Percentiles rank a stretch among this genome's conserved stretches.
These are phyloP conservation scores for Gonapodya prolifera DNA, from an alignment of 192 early-diverging fungal species.

Conservation along the genomic window DNA sequence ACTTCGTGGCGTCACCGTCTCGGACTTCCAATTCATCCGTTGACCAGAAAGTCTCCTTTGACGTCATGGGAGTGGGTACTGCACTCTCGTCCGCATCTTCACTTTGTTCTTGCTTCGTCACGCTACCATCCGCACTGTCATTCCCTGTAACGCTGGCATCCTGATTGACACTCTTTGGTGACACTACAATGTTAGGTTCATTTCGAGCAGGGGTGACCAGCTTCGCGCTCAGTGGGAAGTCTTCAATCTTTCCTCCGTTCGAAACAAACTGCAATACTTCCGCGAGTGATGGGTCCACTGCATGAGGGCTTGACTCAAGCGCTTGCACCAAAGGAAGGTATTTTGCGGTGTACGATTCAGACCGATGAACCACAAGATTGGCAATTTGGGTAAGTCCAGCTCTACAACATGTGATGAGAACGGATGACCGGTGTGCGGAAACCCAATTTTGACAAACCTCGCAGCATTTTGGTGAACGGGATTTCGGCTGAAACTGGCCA, in stretches of 20 bases:
- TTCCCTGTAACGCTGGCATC: neutral
- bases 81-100: neutral
- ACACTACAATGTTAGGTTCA: no score
- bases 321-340: neutral
- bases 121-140: neutral
- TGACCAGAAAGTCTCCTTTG: neutral
- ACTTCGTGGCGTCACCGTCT: neutral
- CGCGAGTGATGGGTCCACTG: neutral
- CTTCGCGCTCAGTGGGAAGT: neutral
- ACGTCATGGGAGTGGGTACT: neutral
- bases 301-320: neutral
- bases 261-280: neutral
- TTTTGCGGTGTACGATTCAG: neutral
- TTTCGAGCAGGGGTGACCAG: neutral
- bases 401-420: constrained; percentile 23
- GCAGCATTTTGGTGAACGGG: constrained; percentile 37
- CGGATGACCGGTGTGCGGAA: constrained; percentile 21
- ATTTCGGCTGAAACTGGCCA: constrained; percentile 24
- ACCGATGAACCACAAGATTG: constrained; percentile 12
- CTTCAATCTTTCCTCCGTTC: neutral
- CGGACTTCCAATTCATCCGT: neutral
- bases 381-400: constrained; percentile 18
- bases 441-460: constrained; percentile 40
- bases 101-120: neutral
- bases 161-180: neutral